Evolutionary conservation across 2,329 filamentous ascomycete genomes (phyloP).

Genomic region (Malbranchea zuffiana): DNA sequence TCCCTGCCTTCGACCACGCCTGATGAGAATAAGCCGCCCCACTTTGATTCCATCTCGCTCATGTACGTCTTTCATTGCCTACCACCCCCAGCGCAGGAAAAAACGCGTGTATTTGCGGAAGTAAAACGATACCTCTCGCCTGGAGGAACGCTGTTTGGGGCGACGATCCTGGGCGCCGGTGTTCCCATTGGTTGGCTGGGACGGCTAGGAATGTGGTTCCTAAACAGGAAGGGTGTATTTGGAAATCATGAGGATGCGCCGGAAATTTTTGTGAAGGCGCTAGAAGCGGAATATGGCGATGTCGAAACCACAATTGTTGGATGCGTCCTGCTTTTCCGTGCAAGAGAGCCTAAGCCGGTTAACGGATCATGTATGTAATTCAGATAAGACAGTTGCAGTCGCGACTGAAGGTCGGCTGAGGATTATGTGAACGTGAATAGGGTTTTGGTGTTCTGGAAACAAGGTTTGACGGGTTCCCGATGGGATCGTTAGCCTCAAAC

Average conservation of each 20-base stretch:
- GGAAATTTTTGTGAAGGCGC: neutral
- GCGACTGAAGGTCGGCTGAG: no score
- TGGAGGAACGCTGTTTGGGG: conserved; percentile 31
- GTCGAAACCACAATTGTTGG: conserved; percentile 11
- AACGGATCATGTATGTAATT: no score
- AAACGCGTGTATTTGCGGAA: conserved; percentile 24
- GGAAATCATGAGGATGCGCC: conserved; percentile 1
- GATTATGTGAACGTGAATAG: no score
- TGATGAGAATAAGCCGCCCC: no score
- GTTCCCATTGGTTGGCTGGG: conserved; percentile 21
- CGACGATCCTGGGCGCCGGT: conserved; percentile 28
- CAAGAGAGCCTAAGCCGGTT: conserved; percentile 1
- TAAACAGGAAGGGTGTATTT: conserved; percentile 1
- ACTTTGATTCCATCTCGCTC: neutral
- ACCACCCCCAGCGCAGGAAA: conserved; percentile 22
- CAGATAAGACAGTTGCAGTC: no score
- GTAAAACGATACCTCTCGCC: conserved; percentile 26
- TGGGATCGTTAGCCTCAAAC: no score
- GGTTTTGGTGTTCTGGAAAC: no score
- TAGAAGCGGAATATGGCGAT: conserved; percentile 12
- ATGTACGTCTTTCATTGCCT: conserved; percentile 15
- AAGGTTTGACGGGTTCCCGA: no score
- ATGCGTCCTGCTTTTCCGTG: neutral
- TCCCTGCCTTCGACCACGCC: neutral
- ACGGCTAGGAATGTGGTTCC: neutral